Evolutionary conservation across 305 asterid species (phyloP), one percentile per base, ranked within the genome.

Genomic region (Fraxinus albicans): DNA sequence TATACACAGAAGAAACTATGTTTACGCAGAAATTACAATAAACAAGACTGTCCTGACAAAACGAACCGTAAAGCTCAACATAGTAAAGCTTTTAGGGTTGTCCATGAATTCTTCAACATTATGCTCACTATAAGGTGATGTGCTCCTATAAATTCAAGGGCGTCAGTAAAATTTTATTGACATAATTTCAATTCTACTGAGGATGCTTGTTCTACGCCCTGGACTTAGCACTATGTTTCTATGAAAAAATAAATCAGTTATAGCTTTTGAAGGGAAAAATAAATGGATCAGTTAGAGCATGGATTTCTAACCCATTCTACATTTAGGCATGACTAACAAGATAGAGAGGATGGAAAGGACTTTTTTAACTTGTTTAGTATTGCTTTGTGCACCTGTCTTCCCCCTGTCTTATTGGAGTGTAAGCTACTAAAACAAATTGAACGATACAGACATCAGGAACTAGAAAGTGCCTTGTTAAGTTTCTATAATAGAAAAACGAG

Each of bases 1-100:
- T 3, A 70, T 73, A 35, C 79, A 35, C 72, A 38, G 27, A 36
- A 58, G 19, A 42, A 76, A n/a, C 85, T 40, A 77, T 36, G 25
- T 21, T 29, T 31, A 38, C 38, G 83, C 81, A 83, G 34, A 72
- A 73, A 84, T 19, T 31, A 63, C 65, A 72, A 72, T 76, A 34
- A 35, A 79, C 77, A 42, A 40, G 73, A 21, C 13, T n/a, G 29
- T 35, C 80, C 82, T 69, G 80, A 79, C 77, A 73, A 38, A 23
- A 76, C 9, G 35, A 47, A 44, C 38, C 34, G 75, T 21, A 65
- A 50, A 79, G 53, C 81, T 76, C 69, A 27, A n/a, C 25, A 4
- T 75, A 72, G 40, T 55, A 73, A 60, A 31, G 42, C 76, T 70
- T 31, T 19, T 27, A 29, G 53, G 63, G 31, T 76, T 21, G 19